Conservation (phyloP, 2,329 filamentous ascomycete genomes). For the Ascochyta pisi region DNA sequence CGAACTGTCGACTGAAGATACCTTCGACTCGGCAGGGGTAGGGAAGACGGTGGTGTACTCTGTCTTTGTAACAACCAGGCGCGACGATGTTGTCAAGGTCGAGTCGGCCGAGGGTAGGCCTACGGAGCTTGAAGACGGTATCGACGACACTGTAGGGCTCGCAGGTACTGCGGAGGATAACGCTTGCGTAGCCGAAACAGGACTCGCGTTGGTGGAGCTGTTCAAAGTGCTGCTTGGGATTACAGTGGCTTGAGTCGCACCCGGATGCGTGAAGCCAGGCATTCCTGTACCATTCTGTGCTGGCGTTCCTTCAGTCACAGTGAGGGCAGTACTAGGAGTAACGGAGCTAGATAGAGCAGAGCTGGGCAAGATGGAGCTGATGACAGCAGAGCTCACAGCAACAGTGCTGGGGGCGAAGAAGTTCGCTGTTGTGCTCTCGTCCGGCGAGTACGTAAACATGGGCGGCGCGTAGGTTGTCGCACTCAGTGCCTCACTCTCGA, state of each 20-base stretch:
- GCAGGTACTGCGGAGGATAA: conserved; percentile 1
- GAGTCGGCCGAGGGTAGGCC: conserved; percentile 7
- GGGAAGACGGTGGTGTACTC: conserved; percentile 39
- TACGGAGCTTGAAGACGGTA: conserved; percentile 3
- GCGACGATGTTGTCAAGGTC: conserved; percentile 18
- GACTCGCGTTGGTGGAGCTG: background rate
- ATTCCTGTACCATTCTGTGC: conserved; percentile 25
- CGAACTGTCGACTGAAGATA: background rate
- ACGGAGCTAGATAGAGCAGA: background rate
- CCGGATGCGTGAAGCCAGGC: conserved; percentile 30
- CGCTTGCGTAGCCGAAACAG: conserved; percentile 1
- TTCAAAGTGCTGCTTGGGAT: background rate
- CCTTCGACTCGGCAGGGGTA: conserved; percentile 18
- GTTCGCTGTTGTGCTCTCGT: conserved; percentile 21
- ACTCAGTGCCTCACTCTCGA: conserved; percentile 24
- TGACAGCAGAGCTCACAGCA: background rate
- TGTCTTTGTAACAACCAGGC: conserved; percentile 34
- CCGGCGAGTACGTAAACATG: conserved; percentile 36
- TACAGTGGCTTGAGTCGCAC: conserved; percentile 9
- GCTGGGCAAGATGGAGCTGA: conserved; percentile 1
- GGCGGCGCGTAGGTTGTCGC: conserved; percentile 23
- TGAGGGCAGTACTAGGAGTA: background rate
- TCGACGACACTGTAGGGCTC: conserved; percentile 1
- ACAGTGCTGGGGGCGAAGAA: conserved; percentile 15
- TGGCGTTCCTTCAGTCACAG: conserved; percentile 11